These are phyloP conservation scores for Aspergillus nomiae DNA, from an alignment of 2,329 filamentous ascomycete genomes.

Conservation along the genomic window DNA sequence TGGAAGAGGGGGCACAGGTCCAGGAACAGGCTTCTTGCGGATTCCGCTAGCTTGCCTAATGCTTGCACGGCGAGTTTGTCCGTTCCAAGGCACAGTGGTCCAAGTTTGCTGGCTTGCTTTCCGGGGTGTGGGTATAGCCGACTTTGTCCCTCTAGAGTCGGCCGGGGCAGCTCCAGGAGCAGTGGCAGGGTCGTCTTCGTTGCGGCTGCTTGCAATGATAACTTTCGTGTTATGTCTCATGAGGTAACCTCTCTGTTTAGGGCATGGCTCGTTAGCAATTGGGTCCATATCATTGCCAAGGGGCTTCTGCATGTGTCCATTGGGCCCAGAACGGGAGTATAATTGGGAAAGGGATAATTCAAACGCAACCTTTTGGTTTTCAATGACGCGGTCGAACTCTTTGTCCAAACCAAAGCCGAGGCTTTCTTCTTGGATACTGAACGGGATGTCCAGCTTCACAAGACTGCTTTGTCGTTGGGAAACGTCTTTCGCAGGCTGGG, in stretches of 20 bases:
- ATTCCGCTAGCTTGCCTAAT: slow-evolving; percentile 61
- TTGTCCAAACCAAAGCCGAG: slow-evolving; percentile 83
- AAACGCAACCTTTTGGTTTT: slow-evolving; percentile 89
- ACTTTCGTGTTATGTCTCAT: slow-evolving; percentile 99
- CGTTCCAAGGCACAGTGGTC: slow-evolving; percentile 97
- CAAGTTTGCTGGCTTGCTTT: slow-evolving; percentile 84
- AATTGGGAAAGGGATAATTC: slow-evolving; percentile 46
- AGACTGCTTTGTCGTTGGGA: slow-evolving; percentile 69
- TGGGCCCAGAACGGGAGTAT: slow-evolving; percentile 21
- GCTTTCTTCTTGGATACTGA: slow-evolving; percentile 66
- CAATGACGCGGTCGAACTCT: slow-evolving; percentile 93
- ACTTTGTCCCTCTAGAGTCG: slow-evolving; percentile 54
- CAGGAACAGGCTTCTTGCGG: slow-evolving; percentile 62
- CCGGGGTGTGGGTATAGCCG: slow-evolving; percentile 72
- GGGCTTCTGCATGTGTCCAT: slow-evolving; percentile 14
- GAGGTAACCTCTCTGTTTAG: slow-evolving; percentile 89
- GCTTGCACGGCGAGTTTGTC: slow-evolving; percentile 69
- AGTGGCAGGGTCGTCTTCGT: slow-evolving; percentile 56
- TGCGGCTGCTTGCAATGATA: slow-evolving; percentile 80
- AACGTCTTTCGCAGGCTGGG: slow-evolving; percentile 21
- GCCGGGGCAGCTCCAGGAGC: slow-evolving; percentile 27
- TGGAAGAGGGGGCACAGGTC: slow-evolving; percentile 78
- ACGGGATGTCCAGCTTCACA: slow-evolving; percentile 78
- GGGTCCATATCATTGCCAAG: slow-evolving; percentile 21
- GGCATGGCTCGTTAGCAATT: slow-evolving; percentile 65